These are phyloP conservation scores for Cercospora zeae-maydis DNA, from an alignment of 2,329 filamentous ascomycete genomes.

Conservation along the genomic window DNA sequence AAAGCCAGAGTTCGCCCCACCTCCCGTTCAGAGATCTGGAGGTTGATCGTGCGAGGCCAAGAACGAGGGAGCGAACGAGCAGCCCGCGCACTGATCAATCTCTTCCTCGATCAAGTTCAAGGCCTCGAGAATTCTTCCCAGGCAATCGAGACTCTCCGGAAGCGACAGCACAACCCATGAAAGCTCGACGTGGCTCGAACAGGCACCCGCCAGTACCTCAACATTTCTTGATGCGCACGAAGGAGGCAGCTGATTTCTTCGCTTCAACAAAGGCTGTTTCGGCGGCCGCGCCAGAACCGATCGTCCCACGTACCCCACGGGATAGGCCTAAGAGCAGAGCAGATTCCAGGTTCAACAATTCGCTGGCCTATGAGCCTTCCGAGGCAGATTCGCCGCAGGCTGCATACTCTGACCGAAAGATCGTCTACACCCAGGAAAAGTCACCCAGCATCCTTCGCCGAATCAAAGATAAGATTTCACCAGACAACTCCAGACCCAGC, in stretches of 20 bases:
- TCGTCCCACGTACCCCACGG: constrained; percentile 9
- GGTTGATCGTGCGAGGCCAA: constrained; percentile 1
- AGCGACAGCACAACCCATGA: constrained; percentile 25
- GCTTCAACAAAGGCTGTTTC: constrained; percentile 7
- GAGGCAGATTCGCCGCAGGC: not conserved
- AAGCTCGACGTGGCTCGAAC: constrained; percentile 13
- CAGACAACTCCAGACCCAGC: not conserved
- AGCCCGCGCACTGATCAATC: constrained; percentile 28
- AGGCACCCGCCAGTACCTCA: constrained; percentile 23
- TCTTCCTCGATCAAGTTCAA: constrained; percentile 24
- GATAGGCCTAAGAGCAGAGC: constrained; percentile 9
- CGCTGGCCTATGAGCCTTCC: not conserved
- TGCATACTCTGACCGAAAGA: constrained; percentile 3
- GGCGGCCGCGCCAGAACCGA: constrained; percentile 7
- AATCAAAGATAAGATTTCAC: constrained; percentile 13
- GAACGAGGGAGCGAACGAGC: constrained; percentile 20
- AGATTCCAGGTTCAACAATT: not conserved
- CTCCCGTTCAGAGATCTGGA: not conserved
- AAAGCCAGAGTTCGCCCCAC: not conserved
- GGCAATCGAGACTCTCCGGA: constrained; percentile 23
- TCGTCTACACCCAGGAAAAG: constrained; percentile 2
- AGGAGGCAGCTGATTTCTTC: constrained; percentile 26
- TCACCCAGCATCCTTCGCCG: constrained; percentile 15
- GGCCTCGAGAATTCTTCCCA: constrained; percentile 17
- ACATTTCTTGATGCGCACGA: constrained; percentile 25